Conservation (phyloP, 371 early-diverging fungal genomes). For the Amoeboaphelidium protococcarum region DNA sequence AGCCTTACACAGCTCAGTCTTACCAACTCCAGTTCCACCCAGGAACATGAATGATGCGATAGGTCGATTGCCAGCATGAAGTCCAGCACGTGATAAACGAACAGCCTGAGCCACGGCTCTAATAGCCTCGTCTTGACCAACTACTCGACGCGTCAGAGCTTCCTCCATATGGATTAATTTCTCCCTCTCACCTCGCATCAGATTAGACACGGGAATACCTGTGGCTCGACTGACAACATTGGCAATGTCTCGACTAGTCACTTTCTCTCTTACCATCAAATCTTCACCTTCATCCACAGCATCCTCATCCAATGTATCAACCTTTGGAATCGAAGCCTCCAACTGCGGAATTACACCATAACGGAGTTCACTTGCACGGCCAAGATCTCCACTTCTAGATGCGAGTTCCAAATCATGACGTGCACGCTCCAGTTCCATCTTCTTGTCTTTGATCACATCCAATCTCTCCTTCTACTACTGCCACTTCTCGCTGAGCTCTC, state of each 20-base stretch:
- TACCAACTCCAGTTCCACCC: conserved; percentile 65
- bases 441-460: conserved; percentile 36
- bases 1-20: conserved; percentile 66
- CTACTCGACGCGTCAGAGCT: conserved; percentile 34
- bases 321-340: conserved; percentile 33
- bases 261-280: conserved; percentile 48
- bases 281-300: conserved; percentile 13
- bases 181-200: conserved; percentile 53
- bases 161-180: conserved; percentile 52
- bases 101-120: conserved; percentile 51
- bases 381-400: conserved; percentile 39
- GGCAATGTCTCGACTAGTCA: conserved; percentile 60
- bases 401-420: conserved; percentile 43
- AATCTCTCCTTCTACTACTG: conserved; percentile 34
- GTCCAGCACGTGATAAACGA: conserved; percentile 46
- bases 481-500: conserved; percentile 35
- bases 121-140: conserved; percentile 65
- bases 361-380: conserved; percentile 43
- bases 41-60: conserved; percentile 75
- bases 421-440: conserved; percentile 42
- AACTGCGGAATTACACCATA: conserved; percentile 68
- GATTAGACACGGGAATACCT: conserved; percentile 56
- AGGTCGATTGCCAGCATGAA: conserved; percentile 47
- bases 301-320: conserved; percentile 16
- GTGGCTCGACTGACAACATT: conserved; percentile 57